These are phyloP conservation scores for Plasmodium relictum DNA, from an alignment of 169 alveolate genomes.

Conservation along the genomic window DNA sequence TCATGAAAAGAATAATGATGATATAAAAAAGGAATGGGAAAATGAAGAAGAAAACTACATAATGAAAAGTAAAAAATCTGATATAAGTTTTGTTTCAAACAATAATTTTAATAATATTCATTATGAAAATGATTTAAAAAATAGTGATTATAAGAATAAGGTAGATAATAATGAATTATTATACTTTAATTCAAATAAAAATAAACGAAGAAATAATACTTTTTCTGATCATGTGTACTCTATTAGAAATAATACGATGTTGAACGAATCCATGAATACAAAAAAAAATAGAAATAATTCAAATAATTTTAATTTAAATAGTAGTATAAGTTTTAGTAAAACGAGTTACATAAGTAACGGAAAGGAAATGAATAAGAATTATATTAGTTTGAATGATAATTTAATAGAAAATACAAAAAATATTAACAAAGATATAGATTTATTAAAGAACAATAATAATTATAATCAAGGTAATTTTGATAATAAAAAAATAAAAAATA, in stretches of 20 bases:
- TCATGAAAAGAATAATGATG: no score
- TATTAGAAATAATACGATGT: not conserved
- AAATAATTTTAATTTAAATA: not conserved
- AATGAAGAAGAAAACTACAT: not conserved
- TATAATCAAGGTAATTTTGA: not conserved
- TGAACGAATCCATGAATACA: not conserved
- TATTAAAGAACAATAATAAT: not conserved
- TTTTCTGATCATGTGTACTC: not conserved
- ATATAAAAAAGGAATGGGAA: no score
- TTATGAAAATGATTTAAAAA: no score
- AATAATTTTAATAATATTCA: no score
- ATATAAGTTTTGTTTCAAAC: no score
- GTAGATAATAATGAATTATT: no score
- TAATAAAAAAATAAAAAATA: constrained; percentile 4
- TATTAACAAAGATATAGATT: not conserved
- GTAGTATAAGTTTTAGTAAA: no score
- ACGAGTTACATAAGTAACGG: no score
- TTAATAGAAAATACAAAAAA: not conserved
- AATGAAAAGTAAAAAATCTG: no score
- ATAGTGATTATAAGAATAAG: no score
- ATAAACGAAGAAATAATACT: not conserved
- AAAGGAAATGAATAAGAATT: no score
- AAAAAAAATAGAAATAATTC: not conserved
- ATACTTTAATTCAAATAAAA: not conserved
- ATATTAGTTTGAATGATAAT: not conserved